phyloP scores from a whole-genome alignment of 108 stramenopile species.

The Fragilaria radians region DNA sequence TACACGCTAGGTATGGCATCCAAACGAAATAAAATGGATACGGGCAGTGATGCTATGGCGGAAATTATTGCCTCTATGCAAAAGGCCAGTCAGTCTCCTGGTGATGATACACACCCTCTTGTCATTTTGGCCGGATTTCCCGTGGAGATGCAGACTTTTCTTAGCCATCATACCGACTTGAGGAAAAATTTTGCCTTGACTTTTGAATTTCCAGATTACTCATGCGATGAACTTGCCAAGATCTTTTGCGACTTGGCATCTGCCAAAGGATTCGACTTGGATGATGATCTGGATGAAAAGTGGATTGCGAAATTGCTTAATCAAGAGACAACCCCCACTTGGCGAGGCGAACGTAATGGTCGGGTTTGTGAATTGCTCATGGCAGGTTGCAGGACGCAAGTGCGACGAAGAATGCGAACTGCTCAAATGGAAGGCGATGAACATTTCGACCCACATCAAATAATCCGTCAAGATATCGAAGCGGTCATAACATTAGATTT shows the following conservation, averaged over 20 bases:
- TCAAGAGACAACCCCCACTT: slow-evolving; percentile 57
- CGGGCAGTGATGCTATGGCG: slow-evolving; percentile 60
- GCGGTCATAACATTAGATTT: slow-evolving; percentile 72
- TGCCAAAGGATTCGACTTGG: slow-evolving; percentile 83
- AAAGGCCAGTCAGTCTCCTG: slow-evolving; percentile 48
- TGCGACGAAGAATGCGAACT: slow-evolving; percentile 67
- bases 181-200: slow-evolving; percentile 69
- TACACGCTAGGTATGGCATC: slow-evolving; percentile 83
- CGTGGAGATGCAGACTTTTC: slow-evolving; percentile 79
- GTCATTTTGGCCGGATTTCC: slow-evolving; percentile 84
- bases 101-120: slow-evolving; percentile 46
- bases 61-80: slow-evolving; percentile 76
- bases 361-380: slow-evolving; percentile 81
- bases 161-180: slow-evolving; percentile 58
- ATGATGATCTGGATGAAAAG: slow-evolving; percentile 42
- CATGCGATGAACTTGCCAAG: slow-evolving; percentile 67
- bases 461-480: slow-evolving; percentile 67
- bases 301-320: slow-evolving; percentile 56
- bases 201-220: slow-evolving; percentile 88
- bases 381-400: slow-evolving; percentile 73
- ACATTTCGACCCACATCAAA: slow-evolving; percentile 80
- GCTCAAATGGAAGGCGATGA: slow-evolving; percentile 74
- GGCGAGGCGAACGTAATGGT: slow-evolving; percentile 84
- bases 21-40: slow-evolving; percentile 58
- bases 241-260: slow-evolving; percentile 76